Percentiles rank a stretch among this genome's conserved stretches.
Conservation (phyloP, 805 yeast genomes). For the Yarrowia bubula region DNA sequence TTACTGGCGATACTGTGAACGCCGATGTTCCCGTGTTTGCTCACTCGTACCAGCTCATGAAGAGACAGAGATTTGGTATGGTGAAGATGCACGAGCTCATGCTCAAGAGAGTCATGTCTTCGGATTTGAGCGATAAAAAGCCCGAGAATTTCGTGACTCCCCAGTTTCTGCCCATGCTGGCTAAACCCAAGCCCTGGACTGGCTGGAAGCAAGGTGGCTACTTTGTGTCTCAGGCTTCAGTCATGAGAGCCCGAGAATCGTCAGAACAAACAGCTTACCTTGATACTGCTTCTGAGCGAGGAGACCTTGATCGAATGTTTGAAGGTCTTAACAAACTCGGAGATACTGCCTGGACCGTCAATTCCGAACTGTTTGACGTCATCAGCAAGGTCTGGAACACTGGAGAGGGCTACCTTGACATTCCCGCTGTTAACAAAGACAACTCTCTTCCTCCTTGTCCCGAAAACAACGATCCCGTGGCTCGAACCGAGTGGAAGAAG, state of each 20-base stretch:
- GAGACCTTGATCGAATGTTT: slow-evolving; percentile 63
- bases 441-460: slow-evolving; percentile 52
- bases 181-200: slow-evolving; percentile 87
- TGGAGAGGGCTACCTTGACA: slow-evolving; percentile 69
- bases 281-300: slow-evolving; percentile 74
- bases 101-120: slow-evolving; percentile 60
- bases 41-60: slow-evolving; percentile 78
- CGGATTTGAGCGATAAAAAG: slow-evolving; percentile 49
- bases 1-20: slow-evolving; percentile 60
- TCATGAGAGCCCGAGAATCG: slow-evolving; percentile 77
- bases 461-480: slow-evolving; percentile 67
- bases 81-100: slow-evolving; percentile 71
- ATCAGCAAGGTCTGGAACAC: slow-evolving; percentile 83
- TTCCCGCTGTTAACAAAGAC: slow-evolving; percentile 49
- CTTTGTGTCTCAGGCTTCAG: slow-evolving; percentile 55
- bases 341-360: slow-evolving; percentile 88
- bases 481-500: slow-evolving; percentile 64
- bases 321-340: slow-evolving; percentile 86
- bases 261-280: slow-evolving; percentile 89
- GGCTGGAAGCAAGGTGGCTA: slow-evolving; percentile 84
- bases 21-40: slow-evolving; percentile 87
- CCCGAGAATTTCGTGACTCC: slow-evolving; percentile 67
- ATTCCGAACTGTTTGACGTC: slow-evolving; percentile 63
- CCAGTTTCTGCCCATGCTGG: slow-evolving; percentile 88
- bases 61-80: slow-evolving; percentile 79